Conservation (phyloP, 345 rosid genomes). For the Eucalyptus paniculata region DNA sequence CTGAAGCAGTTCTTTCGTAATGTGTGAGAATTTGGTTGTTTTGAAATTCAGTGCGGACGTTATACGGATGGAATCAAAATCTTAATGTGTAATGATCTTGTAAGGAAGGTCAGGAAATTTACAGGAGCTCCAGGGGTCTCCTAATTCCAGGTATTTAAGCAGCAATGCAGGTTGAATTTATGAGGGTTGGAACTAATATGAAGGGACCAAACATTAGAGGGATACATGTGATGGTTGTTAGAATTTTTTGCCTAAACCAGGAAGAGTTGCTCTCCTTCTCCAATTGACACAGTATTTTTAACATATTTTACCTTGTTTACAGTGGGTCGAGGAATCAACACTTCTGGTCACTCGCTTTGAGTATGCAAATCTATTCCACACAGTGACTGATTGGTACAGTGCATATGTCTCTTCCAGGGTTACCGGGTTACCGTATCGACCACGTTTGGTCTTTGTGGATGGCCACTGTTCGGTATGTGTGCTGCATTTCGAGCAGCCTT, state of each 20-base stretch:
- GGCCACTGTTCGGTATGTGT: slow-evolving; percentile 68
- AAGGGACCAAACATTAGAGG: neutral
- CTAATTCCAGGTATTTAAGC: neutral
- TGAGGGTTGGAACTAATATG: neutral
- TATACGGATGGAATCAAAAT: neutral
- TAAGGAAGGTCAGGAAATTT: neutral
- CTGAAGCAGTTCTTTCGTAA: neutral
- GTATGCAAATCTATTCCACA: slow-evolving; percentile 92
- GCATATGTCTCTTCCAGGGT: slow-evolving; percentile 83
- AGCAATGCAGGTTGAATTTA: neutral
- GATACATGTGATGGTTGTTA: neutral
- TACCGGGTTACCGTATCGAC: slow-evolving; percentile 75
- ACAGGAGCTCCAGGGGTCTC: neutral
- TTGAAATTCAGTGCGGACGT: neutral
- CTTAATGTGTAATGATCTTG: neutral
- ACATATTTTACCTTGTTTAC: slow-evolving; percentile 1
- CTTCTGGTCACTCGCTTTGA: slow-evolving; percentile 63
- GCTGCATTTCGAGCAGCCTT: neutral
- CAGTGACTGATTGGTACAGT: slow-evolving; percentile 90
- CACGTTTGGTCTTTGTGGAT: slow-evolving; percentile 73
- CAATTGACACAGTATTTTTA: neutral
- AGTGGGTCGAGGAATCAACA: slow-evolving; percentile 96
- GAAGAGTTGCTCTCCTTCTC: neutral
- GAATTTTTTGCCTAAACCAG: neutral
- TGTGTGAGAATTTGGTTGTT: neutral